Base-by-base conservation (phyloP, 768 basidiomycete genomes). In the Cystoderma amianthinum region DNA sequence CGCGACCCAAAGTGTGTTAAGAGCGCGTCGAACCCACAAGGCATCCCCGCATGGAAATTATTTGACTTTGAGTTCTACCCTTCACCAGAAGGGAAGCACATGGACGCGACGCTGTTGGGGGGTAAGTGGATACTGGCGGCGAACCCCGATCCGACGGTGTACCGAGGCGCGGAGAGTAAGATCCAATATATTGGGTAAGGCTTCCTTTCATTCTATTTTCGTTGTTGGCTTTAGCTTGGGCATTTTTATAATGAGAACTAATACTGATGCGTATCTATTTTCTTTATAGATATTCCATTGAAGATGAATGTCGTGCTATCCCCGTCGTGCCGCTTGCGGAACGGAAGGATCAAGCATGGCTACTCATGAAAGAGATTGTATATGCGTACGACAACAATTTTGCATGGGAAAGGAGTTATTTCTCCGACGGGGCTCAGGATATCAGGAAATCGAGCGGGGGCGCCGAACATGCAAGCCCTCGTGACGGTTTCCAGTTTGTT, bases 11-110 rank as follows among this genome's bases (percentile, higher is more conserved):
- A 58, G 18, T 65, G 64, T 39, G 48, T 60, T 17, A 58, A 57
- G 24, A 46, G 51, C 2, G 42, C 44, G 2, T 34, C 39, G 3
- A 60, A 64, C 41, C 62, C 63, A 1, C 42, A 38, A 1, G 64
- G 63, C 7, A 63, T 66, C 20, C 63, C 63, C 1, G 56, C 54
- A 9, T 67, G 63, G 63, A 67, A 63, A 43, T 51, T 64, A 3
- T 60, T 66, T 33, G 52, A 60, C 17, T 57, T 61, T 22, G 50
- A 51, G 38, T 64, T 47, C 46, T 53, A 57, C 54, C 43, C 50
- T 30, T 50, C 57, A 2, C 44, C 51, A 6, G 56, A 49, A 13
- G 21, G 18, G 0, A n/a, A n/a, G 25, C 52, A 53, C 33, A 39
- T 32, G 20, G 45, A 49, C n/a, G 48, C 49, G 2, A 46, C 46